Evolutionary conservation across 805 yeast species (phyloP), one percentile per base, ranked within the genome.

Genomic region (Cyberlindnera saturnus): DNA sequence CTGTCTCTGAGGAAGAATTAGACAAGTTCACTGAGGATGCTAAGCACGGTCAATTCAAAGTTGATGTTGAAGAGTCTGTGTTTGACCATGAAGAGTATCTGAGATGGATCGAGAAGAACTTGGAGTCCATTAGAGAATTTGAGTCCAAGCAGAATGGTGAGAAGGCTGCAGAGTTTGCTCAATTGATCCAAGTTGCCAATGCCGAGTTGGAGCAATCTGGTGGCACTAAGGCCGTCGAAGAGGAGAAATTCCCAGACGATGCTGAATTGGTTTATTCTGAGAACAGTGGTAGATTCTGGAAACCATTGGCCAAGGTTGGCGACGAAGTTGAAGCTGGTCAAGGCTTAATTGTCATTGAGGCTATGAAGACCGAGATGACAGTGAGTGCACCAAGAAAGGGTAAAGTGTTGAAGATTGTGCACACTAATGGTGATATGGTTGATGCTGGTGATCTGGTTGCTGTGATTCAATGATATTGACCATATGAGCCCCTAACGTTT

Each of bases 321-420:
- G 93, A 86, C 55, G 65, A 51, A 5, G 95, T 91, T 23, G 66
- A 70, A 41, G 74, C 67, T 38, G 95, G 90, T 30, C 91, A 87
- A 55, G 88, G 88, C 5, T 71, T 91, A 48, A 76, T 91, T 51
- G 88, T 93, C 33, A 86, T 91, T 42, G 99, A 91, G 65, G 98
- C 99, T 43, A 91, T 91, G 99, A 91, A 91, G 73, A 93, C 98
- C 0, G 99, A 91, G 66, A 91, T 91, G 97, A 76, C 79, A 40
- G 95, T 91, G 31, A 71, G 65, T 42, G 79, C 97, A 17, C 74
- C 95, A 1, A 70, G 60, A 43, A 69, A 70, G 18, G 95, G 96
- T 56, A 83, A 77, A 58, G 90, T 87, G 18, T 59, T 76, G 39
- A 84, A 85, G 66, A 69, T 87, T 36, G 64, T 79, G 45, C 96